Percentiles rank a stretch among this genome's conserved stretches.
Evolutionary conservation across 2,329 filamentous ascomycete species (phyloP).

Genomic region (Arthroderma uncinatum): DNA sequence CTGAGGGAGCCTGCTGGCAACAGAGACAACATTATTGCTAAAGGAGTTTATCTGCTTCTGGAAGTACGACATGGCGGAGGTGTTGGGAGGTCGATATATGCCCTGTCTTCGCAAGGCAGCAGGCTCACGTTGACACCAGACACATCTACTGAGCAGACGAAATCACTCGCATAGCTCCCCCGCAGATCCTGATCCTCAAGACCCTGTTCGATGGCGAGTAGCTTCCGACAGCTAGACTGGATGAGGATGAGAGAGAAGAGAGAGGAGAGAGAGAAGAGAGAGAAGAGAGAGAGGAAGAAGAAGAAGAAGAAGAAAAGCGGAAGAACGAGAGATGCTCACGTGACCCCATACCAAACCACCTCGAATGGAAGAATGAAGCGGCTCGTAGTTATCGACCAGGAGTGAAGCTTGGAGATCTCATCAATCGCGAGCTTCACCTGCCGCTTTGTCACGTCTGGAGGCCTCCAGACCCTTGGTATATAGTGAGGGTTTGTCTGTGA

Average conservation of each 20-base stretch:
- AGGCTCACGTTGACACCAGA: neutral
- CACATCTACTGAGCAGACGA: neutral
- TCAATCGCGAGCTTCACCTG: neutral
- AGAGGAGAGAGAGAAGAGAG: no score
- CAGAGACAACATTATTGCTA: constrained; percentile 50
- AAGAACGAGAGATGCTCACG: neutral
- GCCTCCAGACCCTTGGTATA: neutral
- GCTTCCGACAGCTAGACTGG: neutral
- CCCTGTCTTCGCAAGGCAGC: neutral
- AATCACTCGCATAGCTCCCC: constrained; percentile 4
- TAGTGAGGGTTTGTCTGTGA: neutral
- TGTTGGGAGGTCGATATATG: neutral
- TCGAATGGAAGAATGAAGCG: neutral
- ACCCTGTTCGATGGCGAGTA: neutral
- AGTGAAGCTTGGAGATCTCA: neutral
- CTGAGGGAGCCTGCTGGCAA: constrained; percentile 52
- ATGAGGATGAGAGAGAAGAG: neutral
- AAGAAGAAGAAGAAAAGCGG: neutral
- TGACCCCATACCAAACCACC: neutral
- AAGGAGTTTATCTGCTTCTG: constrained; percentile 55
- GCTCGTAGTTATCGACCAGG: neutral
- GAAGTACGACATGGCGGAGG: constrained; percentile 49
- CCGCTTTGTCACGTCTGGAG: neutral
- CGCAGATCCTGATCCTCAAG: neutral
- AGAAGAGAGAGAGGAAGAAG: neutral